Percentiles rank a stretch among this genome's conserved stretches.
Conservation (phyloP, 2,329 filamentous ascomycete genomes). For the Thermoascus crustaceus region DNA sequence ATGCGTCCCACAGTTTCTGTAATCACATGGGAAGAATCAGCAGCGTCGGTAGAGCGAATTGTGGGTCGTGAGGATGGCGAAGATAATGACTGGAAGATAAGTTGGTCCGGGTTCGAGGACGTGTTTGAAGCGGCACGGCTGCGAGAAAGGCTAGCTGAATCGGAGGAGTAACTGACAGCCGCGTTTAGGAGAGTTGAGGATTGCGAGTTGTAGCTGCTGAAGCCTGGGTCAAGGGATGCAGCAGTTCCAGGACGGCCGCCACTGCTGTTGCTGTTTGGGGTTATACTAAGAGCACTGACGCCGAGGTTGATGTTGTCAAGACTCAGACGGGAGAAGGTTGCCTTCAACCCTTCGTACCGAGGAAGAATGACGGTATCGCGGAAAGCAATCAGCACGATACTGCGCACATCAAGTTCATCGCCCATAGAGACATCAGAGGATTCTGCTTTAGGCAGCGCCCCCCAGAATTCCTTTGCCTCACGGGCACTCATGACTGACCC, state of each 20-base stretch:
- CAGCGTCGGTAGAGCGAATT: conserved; percentile 21
- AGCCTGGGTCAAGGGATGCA: conserved; percentile 62
- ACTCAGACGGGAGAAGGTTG: conserved; percentile 80
- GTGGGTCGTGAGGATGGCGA: conserved; percentile 29
- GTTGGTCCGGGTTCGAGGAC: conserved; percentile 42
- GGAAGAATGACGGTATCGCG: conserved; percentile 83
- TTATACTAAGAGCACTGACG: conserved; percentile 35
- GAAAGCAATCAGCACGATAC: conserved; percentile 79
- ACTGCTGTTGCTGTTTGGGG: conserved; percentile 35
- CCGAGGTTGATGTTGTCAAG: conserved; percentile 64
- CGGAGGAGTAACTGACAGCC: conserved; percentile 46
- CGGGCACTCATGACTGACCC: conserved; percentile 69
- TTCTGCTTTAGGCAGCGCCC: conserved; percentile 51
- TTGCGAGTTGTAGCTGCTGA: conserved; percentile 73
- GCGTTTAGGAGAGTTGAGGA: conserved; percentile 71
- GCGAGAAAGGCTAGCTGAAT: conserved; percentile 48
- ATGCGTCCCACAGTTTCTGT: conserved; percentile 92
- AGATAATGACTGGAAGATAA: conserved; percentile 36
- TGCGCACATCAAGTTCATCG: conserved; percentile 71
- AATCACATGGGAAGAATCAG: conserved; percentile 58
- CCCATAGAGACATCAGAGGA: conserved; percentile 37
- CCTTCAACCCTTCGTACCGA: conserved; percentile 79
- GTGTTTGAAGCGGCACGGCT: conserved; percentile 84
- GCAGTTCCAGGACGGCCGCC: conserved; percentile 62
- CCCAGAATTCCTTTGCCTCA: conserved; percentile 87